Conservation (phyloP, 768 basidiomycete genomes). For the Serendipita sp. region DNA sequence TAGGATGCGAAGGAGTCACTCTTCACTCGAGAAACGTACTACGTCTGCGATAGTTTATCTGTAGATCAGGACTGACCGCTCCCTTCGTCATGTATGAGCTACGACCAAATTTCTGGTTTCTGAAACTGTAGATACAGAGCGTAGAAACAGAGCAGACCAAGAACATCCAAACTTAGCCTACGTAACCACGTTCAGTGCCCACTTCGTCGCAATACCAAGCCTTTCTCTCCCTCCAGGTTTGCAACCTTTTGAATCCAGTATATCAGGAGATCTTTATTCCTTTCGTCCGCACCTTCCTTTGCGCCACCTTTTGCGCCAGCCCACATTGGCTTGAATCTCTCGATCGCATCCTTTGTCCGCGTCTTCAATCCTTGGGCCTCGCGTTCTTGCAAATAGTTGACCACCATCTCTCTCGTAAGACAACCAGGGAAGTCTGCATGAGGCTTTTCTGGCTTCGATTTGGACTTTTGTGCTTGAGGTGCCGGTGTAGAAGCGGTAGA, state of each 20-base stretch:
- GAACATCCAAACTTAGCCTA: too few species aligned
- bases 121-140: too few species aligned
- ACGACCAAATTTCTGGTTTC: too few species aligned
- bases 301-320: neutral
- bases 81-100: too few species aligned
- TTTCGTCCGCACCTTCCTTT: neutral
- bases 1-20: neutral
- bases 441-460: neutral
- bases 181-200: too few species aligned
- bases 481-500: neutral
- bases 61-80: neutral
- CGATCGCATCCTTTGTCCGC: constrained; percentile 2
- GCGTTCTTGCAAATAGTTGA: neutral
- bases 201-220: constrained; percentile 13
- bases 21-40: neutral
- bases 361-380: neutral
- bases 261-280: neutral
- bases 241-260: neutral
- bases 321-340: constrained; percentile 3
- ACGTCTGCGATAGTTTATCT: neutral
- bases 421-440: neutral
- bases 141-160: too few species aligned
- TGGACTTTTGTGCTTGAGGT: too few species aligned
- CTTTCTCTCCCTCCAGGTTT: constrained; percentile 8
- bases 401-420: constrained; percentile 2